Conservation (phyloP, 2,329 filamentous ascomycete genomes). For the Trichoderma sp. region DNA sequence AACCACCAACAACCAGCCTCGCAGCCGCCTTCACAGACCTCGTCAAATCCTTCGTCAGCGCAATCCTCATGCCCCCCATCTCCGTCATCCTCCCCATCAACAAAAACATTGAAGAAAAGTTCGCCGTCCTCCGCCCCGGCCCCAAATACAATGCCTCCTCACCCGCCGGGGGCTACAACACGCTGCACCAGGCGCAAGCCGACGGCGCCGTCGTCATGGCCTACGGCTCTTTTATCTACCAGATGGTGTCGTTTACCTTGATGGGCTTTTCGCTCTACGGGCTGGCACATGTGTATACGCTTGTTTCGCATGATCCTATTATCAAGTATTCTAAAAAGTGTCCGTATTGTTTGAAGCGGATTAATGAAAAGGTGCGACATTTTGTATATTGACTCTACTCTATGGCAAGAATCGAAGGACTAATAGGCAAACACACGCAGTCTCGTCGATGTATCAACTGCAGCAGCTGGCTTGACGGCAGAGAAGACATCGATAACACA, state of each 20-base stretch:
- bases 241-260: slow-evolving; percentile 63
- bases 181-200: slow-evolving; percentile 63
- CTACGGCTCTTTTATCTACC: slow-evolving; percentile 64
- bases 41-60: slow-evolving; percentile 69
- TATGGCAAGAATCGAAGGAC: neutral
- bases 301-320: slow-evolving; percentile 61
- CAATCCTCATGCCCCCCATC: slow-evolving; percentile 67
- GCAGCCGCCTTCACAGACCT: slow-evolving; percentile 69
- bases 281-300: slow-evolving; percentile 62
- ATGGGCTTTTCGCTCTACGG: slow-evolving; percentile 65
- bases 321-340: slow-evolving; percentile 70
- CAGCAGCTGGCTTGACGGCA: slow-evolving; percentile 52
- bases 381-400: neutral
- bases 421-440: slow-evolving; percentile 27
- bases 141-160: slow-evolving; percentile 48
- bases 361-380: slow-evolving; percentile 59
- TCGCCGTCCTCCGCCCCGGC: slow-evolving; percentile 61
- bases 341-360: slow-evolving; percentile 62
- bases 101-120: slow-evolving; percentile 72
- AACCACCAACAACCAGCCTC: slow-evolving; percentile 46
- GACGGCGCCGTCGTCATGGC: slow-evolving; percentile 72
- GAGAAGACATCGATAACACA: slow-evolving; percentile 39
- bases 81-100: slow-evolving; percentile 67
- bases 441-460: slow-evolving; percentile 48
- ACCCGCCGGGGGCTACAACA: slow-evolving; percentile 63